Evolutionary conservation across 345 rosid genomes (phyloP).

Genomic region (sweet orange (Citrus sinensis)): DNA sequence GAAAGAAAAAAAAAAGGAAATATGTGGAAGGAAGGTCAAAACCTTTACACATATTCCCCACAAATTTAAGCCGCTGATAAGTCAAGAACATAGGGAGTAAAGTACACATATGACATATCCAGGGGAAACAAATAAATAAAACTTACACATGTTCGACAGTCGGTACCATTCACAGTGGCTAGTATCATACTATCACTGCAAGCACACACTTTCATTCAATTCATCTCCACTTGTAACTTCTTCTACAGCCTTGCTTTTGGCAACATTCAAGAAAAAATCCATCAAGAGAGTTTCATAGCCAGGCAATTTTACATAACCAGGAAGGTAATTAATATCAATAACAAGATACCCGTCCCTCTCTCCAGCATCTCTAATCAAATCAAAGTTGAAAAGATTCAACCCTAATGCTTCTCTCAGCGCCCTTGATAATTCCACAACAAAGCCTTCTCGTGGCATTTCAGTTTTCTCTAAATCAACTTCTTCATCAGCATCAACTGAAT

Average conservation of each 20-base stretch:
- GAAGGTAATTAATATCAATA: conserved; percentile 69
- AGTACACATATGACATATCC: too few relatives aligned
- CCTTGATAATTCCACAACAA: conserved; percentile 39
- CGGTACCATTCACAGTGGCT: too few relatives aligned
- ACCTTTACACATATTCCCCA: too few relatives aligned
- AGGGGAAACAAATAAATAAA: too few relatives aligned
- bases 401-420: conserved; percentile 47
- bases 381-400: conserved; percentile 58
- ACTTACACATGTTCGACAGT: too few relatives aligned
- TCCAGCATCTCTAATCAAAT: conserved; percentile 49
- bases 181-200: too few relatives aligned
- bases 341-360: conserved; percentile 46
- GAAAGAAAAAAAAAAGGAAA: too few relatives aligned
- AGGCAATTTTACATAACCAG: conserved; percentile 67
- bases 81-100: too few relatives aligned
- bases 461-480: conserved; percentile 36
- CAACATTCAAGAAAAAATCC: conserved; percentile 37
- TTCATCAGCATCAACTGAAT: conserved; percentile 35
- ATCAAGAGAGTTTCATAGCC: conserved; percentile 48
- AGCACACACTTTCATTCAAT: too few relatives aligned
- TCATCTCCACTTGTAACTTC: too few relatives aligned
- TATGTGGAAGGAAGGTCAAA: too few relatives aligned
- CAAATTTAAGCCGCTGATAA: too few relatives aligned
- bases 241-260: background rate
- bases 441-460: conserved; percentile 44